Evolutionary conservation across 225 moss, liverwort and hornwort species (phyloP), one percentile per base, ranked within the genome.

Genomic region (Physcomitrium patens): DNA sequence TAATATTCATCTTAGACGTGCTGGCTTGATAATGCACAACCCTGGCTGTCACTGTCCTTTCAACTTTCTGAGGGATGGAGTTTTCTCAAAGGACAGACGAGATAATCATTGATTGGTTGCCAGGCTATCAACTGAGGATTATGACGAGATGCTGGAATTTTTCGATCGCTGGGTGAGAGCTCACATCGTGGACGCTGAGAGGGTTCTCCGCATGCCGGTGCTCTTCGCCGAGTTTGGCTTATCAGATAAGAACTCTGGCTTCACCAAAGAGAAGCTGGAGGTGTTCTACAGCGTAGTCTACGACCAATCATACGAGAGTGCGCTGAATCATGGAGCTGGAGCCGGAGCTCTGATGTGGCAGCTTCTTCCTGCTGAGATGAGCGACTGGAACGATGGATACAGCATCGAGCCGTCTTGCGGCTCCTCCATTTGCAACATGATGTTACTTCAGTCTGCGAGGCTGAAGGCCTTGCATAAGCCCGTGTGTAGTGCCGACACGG

Each of bases 261-360:
- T 75, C 54, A 52, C 64, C 0, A 49, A 56, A 5, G 47, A 64
- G 41, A 83, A 83, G 76, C 82, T 69, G 15, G 54, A 78, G 14
- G 67, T 69, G 17, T 73, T 88, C 15, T 86, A 84, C 76, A 78
- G 81, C 46, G 55, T 84, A n/a, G 69, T 90, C 51, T 92, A 88
- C 49, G 87, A 92, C 73, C 73, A 76, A 12, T 77, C 89, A n/a
- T 87, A 71, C 0, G 67, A 52, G 1, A 15, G 76, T 54, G 79
- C 84, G 1, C 66, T 9, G 47, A 71, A 14, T 0, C 79, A 65
- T n/a, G 85, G 86, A 49, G 83, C 82, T 14, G 81, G 83, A 44
- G 90, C 84, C n/a, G 92, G 92, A 11, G 82, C 90, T 67, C 75
- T 92, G 7, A 79, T 78, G 49, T 92, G 92, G 90, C 90, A 92